phyloP scores from a whole-genome alignment of 1,139 yeast genomes.

The Sugiyamaella japonica region DNA sequence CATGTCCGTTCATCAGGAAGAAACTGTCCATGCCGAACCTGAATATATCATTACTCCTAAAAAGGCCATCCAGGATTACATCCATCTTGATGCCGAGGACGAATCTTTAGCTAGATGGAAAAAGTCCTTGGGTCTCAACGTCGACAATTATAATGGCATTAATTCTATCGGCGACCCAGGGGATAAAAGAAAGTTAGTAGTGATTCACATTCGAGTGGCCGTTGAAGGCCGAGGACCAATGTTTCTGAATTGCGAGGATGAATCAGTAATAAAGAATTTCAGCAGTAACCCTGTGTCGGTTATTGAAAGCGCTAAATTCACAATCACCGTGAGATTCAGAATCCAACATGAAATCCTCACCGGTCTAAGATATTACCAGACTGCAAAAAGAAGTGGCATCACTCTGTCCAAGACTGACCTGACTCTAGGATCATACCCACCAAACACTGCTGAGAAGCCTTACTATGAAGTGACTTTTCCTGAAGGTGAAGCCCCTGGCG shows the following conservation, averaged over 20 bases:
- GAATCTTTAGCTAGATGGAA: constrained; percentile 93
- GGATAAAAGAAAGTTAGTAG: constrained; percentile 75
- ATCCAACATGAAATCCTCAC: constrained; percentile 91
- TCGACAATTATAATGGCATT: constrained; percentile 36
- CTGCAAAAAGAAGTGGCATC: constrained; percentile 82
- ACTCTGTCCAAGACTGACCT: constrained; percentile 85
- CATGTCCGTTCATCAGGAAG: constrained; percentile 17
- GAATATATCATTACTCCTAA: constrained; percentile 75
- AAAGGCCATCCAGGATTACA: constrained; percentile 83
- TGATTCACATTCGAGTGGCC: constrained; percentile 69
- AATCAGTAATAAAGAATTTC: constrained; percentile 40
- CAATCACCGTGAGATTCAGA: constrained; percentile 71
- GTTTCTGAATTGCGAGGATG: constrained; percentile 58
- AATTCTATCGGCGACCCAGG: constrained; percentile 51
- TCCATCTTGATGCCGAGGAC: constrained; percentile 80
- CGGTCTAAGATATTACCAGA: constrained; percentile 83
- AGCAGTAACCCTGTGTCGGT: constrained; percentile 65
- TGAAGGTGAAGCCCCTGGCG: constrained; percentile 93
- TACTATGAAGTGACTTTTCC: constrained; percentile 68
- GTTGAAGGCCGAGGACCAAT: constrained; percentile 56
- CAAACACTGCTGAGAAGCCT: constrained; percentile 81
- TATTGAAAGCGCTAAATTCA: constrained; percentile 76
- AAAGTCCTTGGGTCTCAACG: constrained; percentile 70
- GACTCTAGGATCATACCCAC: constrained; percentile 88
- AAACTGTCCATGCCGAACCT: constrained; percentile 21